Conservation (phyloP, 768 basidiomycete species). For the Amanita subjunquillea region DNA sequence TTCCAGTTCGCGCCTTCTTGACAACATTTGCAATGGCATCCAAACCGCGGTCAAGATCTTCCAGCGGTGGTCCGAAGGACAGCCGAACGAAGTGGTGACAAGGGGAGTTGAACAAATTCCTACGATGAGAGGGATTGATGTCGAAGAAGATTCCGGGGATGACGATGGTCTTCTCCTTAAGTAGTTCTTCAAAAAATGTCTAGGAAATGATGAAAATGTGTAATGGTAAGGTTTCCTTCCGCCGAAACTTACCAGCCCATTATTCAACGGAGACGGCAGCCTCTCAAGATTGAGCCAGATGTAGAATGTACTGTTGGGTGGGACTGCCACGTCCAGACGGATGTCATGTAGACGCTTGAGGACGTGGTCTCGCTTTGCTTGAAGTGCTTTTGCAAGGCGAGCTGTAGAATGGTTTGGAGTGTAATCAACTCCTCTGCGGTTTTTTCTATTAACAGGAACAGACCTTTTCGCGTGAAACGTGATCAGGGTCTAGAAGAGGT, state of each 20-base stretch:
- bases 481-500: constrained; percentile 63
- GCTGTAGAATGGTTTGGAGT: constrained; percentile 19
- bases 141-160: constrained; percentile 91
- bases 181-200: constrained; percentile 91
- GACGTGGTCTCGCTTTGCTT: constrained; percentile 87
- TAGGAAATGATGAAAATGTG: constrained; percentile 12
- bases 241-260: constrained; percentile 52
- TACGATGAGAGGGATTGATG: constrained; percentile 71
- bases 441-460: background rate
- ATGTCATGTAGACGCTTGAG: constrained; percentile 71
- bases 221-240: background rate
- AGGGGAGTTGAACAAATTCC: constrained; percentile 84
- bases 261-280: constrained; percentile 76
- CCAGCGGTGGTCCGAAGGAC: constrained; percentile 76
- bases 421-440: background rate
- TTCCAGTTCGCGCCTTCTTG: constrained; percentile 55
- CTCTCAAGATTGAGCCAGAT: constrained; percentile 85
- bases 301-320: constrained; percentile 83
- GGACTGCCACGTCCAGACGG: constrained; percentile 66
- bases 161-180: constrained; percentile 85
- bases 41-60: constrained; percentile 71
- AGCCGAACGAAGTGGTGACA: constrained; percentile 87
- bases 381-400: constrained; percentile 86
- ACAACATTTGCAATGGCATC: constrained; percentile 81
- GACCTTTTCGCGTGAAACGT: constrained; percentile 63